A percentile compares a stretch with the other conserved stretches of the same genome.
Evolutionary conservation across 257 asterid genomes (phyloP).

Genomic region (Marsdenia floribunda): DNA sequence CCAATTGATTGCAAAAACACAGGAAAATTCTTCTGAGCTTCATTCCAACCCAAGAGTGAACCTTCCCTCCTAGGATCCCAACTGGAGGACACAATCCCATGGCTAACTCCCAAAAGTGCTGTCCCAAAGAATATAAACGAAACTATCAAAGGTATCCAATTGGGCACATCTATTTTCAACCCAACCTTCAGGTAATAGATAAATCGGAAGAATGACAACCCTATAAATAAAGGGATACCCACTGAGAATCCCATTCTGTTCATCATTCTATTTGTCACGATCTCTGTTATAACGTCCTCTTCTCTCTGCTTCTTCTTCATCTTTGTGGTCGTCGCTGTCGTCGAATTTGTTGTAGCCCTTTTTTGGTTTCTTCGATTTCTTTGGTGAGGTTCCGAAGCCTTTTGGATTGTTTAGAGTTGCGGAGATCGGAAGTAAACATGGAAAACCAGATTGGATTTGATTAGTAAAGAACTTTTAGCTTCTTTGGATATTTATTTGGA

Average conservation of each 20-base stretch:
- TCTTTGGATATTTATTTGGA: too few relatives aligned
- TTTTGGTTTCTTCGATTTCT: conserved; percentile 46
- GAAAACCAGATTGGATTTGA: conserved; percentile 2
- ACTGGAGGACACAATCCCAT: conserved; percentile 94
- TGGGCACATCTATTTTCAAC: conserved; percentile 80
- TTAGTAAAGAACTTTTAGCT: too few relatives aligned
- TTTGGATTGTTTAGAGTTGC: conserved; percentile 72
- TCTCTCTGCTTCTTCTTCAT: conserved; percentile 40
- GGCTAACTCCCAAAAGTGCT: conserved; percentile 78
- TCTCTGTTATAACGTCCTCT: conserved; percentile 76
- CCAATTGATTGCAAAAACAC: conserved; percentile 84
- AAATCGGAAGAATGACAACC: conserved; percentile 80
- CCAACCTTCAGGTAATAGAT: conserved; percentile 88
- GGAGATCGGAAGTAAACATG: conserved; percentile 31
- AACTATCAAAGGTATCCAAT: conserved; percentile 84
- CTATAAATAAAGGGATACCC: conserved; percentile 71
- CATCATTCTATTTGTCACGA: conserved; percentile 96
- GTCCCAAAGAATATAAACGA: conserved; percentile 86
- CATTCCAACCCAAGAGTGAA: conserved; percentile 84
- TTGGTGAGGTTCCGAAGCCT: conserved; percentile 78
- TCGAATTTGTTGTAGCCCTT: conserved; percentile 35
- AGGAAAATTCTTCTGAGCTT: conserved; percentile 93
- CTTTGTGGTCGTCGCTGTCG: conserved; percentile 27
- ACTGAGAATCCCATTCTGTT: conserved; percentile 70
- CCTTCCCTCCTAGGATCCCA: conserved; percentile 99